These are phyloP conservation scores for Globisporangium paddicum DNA, from an alignment of 352 stramenopile genomes.

Conservation along the genomic window DNA sequence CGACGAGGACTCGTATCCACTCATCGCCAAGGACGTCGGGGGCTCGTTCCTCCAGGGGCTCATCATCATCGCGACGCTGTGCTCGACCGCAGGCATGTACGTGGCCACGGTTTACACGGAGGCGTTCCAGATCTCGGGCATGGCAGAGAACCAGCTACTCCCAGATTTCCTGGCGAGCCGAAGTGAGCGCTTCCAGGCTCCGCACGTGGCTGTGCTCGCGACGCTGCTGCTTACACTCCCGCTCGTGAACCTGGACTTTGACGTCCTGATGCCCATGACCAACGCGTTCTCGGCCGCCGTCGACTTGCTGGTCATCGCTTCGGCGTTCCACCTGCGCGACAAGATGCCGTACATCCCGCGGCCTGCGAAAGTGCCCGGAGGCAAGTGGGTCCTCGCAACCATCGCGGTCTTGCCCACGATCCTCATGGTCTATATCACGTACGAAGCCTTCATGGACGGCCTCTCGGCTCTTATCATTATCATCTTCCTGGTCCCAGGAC, in stretches of 20 bases:
- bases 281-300: slow-evolving; percentile 88
- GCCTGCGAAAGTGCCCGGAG: slow-evolving; percentile 49
- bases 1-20: slow-evolving; percentile 73
- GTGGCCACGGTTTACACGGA: slow-evolving; percentile 72
- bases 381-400: slow-evolving; percentile 24
- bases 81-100: slow-evolving; percentile 84
- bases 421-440: slow-evolving; percentile 52
- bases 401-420: slow-evolving; percentile 30
- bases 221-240: slow-evolving; percentile 34
- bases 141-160: slow-evolving; percentile 74
- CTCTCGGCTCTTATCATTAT: slow-evolving; percentile 29
- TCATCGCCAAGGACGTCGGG: slow-evolving; percentile 61
- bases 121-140: slow-evolving; percentile 77
- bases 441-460: slow-evolving; percentile 27
- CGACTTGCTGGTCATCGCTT: slow-evolving; percentile 87
- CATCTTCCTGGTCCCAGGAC: slow-evolving; percentile 31
- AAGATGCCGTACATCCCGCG: slow-evolving; percentile 64
- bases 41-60: slow-evolving; percentile 70
- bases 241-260: slow-evolving; percentile 52
- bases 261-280: slow-evolving; percentile 77
- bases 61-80: slow-evolving; percentile 68
- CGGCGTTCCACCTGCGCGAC: slow-evolving; percentile 85
- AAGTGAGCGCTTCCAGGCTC: slow-evolving; percentile 27
- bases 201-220: slow-evolving; percentile 27
- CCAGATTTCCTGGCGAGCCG: slow-evolving; percentile 69